Base-by-base conservation (phyloP, 2,329 filamentous ascomycete species). In the Ascochyta clinopodiicola region DNA sequence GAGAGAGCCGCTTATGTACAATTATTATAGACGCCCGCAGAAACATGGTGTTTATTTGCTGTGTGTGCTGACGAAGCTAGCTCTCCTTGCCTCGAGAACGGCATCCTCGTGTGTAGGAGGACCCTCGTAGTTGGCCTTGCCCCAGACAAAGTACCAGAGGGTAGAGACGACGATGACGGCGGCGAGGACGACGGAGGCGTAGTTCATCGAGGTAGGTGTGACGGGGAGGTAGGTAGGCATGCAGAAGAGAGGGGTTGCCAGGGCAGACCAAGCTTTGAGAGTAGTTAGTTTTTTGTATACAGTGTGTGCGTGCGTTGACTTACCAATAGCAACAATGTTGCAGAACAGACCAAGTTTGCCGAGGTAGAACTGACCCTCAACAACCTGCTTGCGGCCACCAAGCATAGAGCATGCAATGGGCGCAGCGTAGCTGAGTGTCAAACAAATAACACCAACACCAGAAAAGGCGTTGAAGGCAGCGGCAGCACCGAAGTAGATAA, bases 381-480 rank as follows among this genome's bases (percentile, higher is more conserved):
- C 77, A 50, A 90, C 79, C 54, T 86, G 82, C 66, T 82, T 80
- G 42, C 88, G 85, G 10, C 86, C 81, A 22, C 82, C 82, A 51
- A 86, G 67, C 63, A 90, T 74, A 49, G 83, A 90, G 57, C 89
- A 84, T 22, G 83, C 80, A 49, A 91, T 87, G 17, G 89, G 88
- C 1, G 81, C 81, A 32, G 85, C 87, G 67, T 91, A 92, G 46
- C 87, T 85, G 35, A 87, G 79, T 0, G 88, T 91, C 69, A 88
- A 77, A 68, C 82, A 87, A 67, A 90, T 90, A 72, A 90, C 87
- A 65, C 86, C 87, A 17, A 88, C 85, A 57, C 86, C 86, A 0
- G 85, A 87, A 73, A 90, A 90, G 52, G 88, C 88, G 69, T 87
- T 89, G 79, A 89, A 90, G n/a, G 87, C 88, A 10, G 86, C 84